Base-by-base conservation (phyloP, 2,329 filamentous ascomycete genomes). In the Aspergillus aculeatinus region DNA sequence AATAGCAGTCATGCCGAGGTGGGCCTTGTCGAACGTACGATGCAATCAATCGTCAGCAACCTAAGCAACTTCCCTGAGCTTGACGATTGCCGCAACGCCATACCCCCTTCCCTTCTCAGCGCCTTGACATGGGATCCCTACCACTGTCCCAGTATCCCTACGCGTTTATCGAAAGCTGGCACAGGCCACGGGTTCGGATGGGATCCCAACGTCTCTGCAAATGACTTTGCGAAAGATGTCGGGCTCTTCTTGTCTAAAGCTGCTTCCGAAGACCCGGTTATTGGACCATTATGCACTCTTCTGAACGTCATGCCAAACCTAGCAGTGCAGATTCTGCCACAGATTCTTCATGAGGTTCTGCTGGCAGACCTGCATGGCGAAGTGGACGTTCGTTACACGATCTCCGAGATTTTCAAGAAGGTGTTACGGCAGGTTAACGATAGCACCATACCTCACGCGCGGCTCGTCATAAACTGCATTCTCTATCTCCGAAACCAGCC, bases 401-500 rank as follows among this genome's bases (percentile, higher is more conserved):
- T 97, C 1, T 96, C 93, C 0, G 78, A 80, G 10, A 82, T 87
- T 2, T 82, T 90, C 60, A 85, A 82, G 39, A 76, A 79, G 10
- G 91, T 89, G 82, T 84, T 98, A 39, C 76, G 77, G 2, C 75
- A 62, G 74, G 77, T 61, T 58, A 52, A 63, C 19, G 68, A 72
- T 29, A 60, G 66, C 58, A 84, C 79, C 1, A 83, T 83, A 59
- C 82, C 87, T 5, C 91, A 91, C 67, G 78, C 89, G 54, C 87
- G 87, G 61, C 82, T 95, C 39, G 79, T 96, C 1, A 83, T 98
- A 44, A 89, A 91, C 63, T 85, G 88, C 3, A 81, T 99, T 31
- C 79, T 99, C 2, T 99, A 98, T 71, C 82, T 99, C n/a, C 87
- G 92, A 42, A 92, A 89, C 3, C 93, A 96, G 70, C 82, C 85